A percentile compares a stretch with the other conserved stretches of the same genome.
phyloP scores from a whole-genome alignment of 163 green algal genomes.

The Scenedesmus sp. region DNA sequence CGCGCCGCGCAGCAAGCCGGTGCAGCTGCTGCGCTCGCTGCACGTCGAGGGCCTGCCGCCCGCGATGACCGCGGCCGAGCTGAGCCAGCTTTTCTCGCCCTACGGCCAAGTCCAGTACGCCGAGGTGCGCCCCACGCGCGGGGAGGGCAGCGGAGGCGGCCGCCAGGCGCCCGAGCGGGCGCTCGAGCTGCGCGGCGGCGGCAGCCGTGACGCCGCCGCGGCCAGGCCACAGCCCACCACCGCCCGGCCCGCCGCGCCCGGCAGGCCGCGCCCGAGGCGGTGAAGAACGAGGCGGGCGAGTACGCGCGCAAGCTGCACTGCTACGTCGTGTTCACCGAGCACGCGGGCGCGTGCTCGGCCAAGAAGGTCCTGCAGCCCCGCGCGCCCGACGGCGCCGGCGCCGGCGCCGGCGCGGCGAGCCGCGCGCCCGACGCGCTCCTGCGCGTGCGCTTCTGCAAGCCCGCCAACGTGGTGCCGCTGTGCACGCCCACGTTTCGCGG shows the following conservation, averaged over 20 bases:
- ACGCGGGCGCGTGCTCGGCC: conserved; percentile 37
- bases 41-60: conserved; percentile 44
- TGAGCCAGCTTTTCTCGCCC: conserved; percentile 34
- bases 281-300: conserved; percentile 16
- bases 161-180: too few species aligned
- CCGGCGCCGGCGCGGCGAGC: not conserved
- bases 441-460: conserved; percentile 42
- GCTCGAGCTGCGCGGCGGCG: too few species aligned
- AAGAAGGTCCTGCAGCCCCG: conserved; percentile 32
- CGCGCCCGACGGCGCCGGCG: not conserved
- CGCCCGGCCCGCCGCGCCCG: not conserved
- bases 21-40: conserved; percentile 29
- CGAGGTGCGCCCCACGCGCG: conserved; percentile 16
- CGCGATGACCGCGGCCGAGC: conserved; percentile 35
- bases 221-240: not conserved
- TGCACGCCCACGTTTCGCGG: conserved; percentile 44
- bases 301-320: conserved; percentile 39
- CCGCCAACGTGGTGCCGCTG: conserved; percentile 30
- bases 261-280: conserved; percentile 40
- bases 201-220: not conserved
- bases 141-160: not conserved
- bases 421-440: conserved; percentile 1
- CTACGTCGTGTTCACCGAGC: conserved; percentile 49
- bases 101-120: conserved; percentile 48
- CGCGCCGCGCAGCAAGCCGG: conserved; percentile 8